Evolutionary conservation across 306 rosid species (phyloP), one percentile per base, ranked within the genome.

Genomic region (Astragalus glycyphyllos): DNA sequence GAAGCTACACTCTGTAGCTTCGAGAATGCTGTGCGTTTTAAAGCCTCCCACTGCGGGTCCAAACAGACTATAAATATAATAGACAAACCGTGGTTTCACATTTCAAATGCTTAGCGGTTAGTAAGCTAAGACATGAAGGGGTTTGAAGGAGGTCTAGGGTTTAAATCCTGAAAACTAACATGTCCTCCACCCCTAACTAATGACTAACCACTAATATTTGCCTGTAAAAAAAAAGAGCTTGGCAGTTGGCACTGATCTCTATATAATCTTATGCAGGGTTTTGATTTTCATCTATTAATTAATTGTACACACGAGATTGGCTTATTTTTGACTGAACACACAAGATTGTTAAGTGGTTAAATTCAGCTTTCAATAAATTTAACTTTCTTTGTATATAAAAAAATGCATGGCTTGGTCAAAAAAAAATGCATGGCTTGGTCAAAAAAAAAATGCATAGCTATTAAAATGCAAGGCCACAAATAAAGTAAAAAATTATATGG

Each of bases 401-500:
- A n/a, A n/a, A n/a, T n/a, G n/a, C n/a, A n/a, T n/a, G n/a, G n/a
- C n/a, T n/a, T n/a, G n/a, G n/a, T n/a, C n/a, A n/a, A n/a, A n/a
- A n/a, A n/a, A n/a, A n/a, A n/a, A n/a, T n/a, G n/a, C n/a, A n/a
- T n/a, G n/a, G n/a, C n/a, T n/a, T n/a, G n/a, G n/a, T n/a, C n/a
- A n/a, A n/a, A n/a, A n/a, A n/a, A n/a, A n/a, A n/a, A 71, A 45
- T 42, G 31, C 38, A 20, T 17, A 44, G 32, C 23, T 55, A 65
- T 62, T 55, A 61, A 65, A 40, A 13, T 8, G 63, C 58, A 32
- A 55, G 41, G 56, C 5, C 10, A 8, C 63, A 16, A 65, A 58
- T 17, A 31, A 14, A 35, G 42, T 29, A n/a, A 41, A 69, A 59
- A 68, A 3, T 40, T 32, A 46, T 20, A 8, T 15, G 10, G 23